Percentiles rank a stretch among this genome's conserved stretches.
These are phyloP conservation scores for Calocybe indica DNA, from an alignment of 768 basidiomycete genomes.

Conservation along the genomic window DNA sequence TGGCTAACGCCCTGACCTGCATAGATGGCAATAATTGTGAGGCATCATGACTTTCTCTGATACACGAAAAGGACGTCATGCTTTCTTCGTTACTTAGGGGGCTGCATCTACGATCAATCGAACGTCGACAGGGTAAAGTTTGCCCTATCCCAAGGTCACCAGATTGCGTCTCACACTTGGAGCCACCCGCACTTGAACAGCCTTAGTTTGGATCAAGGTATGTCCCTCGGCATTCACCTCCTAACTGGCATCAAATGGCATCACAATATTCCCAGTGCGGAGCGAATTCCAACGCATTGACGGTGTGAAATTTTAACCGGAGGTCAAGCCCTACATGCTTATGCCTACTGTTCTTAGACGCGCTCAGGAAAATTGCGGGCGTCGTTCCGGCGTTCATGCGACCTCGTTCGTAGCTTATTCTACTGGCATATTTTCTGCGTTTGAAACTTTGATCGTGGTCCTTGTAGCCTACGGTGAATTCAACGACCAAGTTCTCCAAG, in stretches of 20 bases:
- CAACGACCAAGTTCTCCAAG: conserved; percentile 29
- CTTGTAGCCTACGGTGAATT: conserved; percentile 33
- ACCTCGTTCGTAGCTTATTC: conserved; percentile 20
- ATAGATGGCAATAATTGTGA: conserved; percentile 34
- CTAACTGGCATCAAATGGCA: neutral
- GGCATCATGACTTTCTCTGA: neutral
- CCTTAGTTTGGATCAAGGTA: conserved; percentile 26
- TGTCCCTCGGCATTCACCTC: conserved; percentile 2
- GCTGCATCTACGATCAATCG: conserved; percentile 30
- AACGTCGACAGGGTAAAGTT: conserved; percentile 23
- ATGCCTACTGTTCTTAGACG: conserved; percentile 15
- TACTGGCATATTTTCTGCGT: neutral
- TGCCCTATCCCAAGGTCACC: conserved; percentile 33
- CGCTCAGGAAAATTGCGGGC: conserved; percentile 26
- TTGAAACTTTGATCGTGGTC: neutral
- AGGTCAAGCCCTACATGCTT: neutral
- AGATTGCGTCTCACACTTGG: conserved; percentile 43
- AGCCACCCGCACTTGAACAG: conserved; percentile 26
- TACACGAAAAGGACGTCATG: neutral
- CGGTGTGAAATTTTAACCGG: conserved; percentile 13
- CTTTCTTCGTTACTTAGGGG: conserved; percentile 11
- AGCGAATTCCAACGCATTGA: conserved; percentile 31
- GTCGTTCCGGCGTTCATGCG: conserved; percentile 33
- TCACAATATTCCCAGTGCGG: conserved; percentile 16
- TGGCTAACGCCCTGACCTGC: neutral